Conservation (phyloP, 805 yeast species). For the Schizosaccharomyces osmophilus region DNA sequence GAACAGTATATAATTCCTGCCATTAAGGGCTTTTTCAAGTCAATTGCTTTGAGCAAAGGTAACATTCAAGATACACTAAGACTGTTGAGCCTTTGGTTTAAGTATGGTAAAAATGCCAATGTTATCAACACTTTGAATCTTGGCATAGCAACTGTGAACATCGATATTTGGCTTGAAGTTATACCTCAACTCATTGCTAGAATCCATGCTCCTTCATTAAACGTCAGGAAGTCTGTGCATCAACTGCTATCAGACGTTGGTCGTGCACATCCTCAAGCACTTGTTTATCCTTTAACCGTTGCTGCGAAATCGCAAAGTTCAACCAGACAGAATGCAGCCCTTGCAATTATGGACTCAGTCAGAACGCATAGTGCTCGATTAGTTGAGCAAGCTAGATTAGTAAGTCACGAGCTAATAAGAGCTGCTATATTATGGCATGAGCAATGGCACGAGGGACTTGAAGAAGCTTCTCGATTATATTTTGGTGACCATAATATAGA, state of each 20-base stretch:
- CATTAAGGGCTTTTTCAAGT: slow-evolving; percentile 81
- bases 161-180: slow-evolving; percentile 88
- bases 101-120: slow-evolving; percentile 79
- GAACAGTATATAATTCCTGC: slow-evolving; percentile 88
- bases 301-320: slow-evolving; percentile 85
- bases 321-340: slow-evolving; percentile 75
- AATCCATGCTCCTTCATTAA: slow-evolving; percentile 79
- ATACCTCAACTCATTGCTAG: slow-evolving; percentile 88
- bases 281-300: slow-evolving; percentile 83
- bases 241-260: slow-evolving; percentile 71
- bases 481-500: slow-evolving; percentile 88
- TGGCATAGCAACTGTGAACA: slow-evolving; percentile 69
- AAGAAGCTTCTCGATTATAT: slow-evolving; percentile 80
- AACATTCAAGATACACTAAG: slow-evolving; percentile 80
- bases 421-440: slow-evolving; percentile 96
- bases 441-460: slow-evolving; percentile 91
- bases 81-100: slow-evolving; percentile 79
- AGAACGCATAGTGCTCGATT: slow-evolving; percentile 59
- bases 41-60: slow-evolving; percentile 65
- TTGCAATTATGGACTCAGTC: slow-evolving; percentile 77
- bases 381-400: slow-evolving; percentile 80
- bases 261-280: slow-evolving; percentile 87
- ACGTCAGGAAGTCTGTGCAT: slow-evolving; percentile 56
- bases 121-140: slow-evolving; percentile 77
- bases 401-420: slow-evolving; percentile 77